Conservation (phyloP, 2,329 filamentous ascomycete species). For the Exserohilum rostratum region DNA sequence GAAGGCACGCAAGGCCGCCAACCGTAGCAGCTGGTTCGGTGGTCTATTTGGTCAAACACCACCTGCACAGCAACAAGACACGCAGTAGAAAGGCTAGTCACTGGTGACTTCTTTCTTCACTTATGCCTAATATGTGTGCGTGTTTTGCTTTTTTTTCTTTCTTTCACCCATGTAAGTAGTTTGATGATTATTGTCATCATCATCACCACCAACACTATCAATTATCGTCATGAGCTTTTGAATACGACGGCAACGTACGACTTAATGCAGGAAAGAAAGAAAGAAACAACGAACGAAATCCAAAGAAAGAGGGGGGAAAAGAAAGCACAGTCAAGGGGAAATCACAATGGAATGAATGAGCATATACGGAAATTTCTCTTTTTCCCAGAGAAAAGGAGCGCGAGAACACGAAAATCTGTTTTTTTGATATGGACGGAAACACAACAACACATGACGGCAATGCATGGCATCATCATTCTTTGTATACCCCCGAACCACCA, state of each 20-base stretch:
- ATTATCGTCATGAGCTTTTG: conserved; percentile 2
- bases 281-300: no score
- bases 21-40: conserved; percentile 55
- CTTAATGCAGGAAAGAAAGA: conserved; percentile 10
- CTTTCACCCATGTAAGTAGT: conserved; percentile 9
- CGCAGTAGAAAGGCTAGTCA: conserved; percentile 9
- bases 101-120: not conserved
- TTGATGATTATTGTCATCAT: not conserved
- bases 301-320: no score
- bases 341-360: no score
- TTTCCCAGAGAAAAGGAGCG: no score
- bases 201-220: not conserved
- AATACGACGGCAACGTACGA: conserved; percentile 12
- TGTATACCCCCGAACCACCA: not conserved
- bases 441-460: no score
- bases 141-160: not conserved
- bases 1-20: conserved; percentile 51
- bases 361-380: no score
- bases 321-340: no score
- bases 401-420: no score
- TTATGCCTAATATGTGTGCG: not conserved
- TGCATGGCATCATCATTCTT: no score
- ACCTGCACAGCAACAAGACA: conserved; percentile 28
- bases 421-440: no score
- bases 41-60: conserved; percentile 51